Conservation (phyloP, 2,329 filamentous ascomycete species). For the Blumeriella jaapii region DNA sequence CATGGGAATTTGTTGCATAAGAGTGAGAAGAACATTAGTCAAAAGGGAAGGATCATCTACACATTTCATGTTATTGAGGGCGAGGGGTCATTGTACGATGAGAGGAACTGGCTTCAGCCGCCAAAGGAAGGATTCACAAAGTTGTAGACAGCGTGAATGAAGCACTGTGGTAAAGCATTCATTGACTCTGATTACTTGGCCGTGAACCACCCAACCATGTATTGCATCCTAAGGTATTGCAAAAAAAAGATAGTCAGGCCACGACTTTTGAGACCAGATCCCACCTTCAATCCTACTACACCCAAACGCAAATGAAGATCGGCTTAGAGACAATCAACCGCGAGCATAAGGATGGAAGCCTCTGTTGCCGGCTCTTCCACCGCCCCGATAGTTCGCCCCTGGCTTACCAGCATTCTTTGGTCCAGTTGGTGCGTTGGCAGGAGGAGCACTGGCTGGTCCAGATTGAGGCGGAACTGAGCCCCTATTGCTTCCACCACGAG, state of each 20-base stretch:
- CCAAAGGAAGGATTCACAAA: slow-evolving; percentile 61
- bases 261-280: slow-evolving; percentile 1
- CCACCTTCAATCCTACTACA: background rate
- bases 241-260: background rate
- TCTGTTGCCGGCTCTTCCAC: slow-evolving; percentile 63
- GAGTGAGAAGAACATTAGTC: slow-evolving; percentile 83
- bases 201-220: background rate
- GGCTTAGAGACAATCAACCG: slow-evolving; percentile 10
- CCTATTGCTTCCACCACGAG: slow-evolving; percentile 22
- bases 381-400: slow-evolving; percentile 86
- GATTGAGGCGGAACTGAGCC: slow-evolving; percentile 26
- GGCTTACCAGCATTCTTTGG: slow-evolving; percentile 91
- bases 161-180: background rate
- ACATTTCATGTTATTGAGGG: slow-evolving; percentile 96
- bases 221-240: background rate
- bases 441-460: slow-evolving; percentile 41
- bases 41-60: slow-evolving; percentile 85
- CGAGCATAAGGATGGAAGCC: slow-evolving; percentile 70
- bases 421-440: slow-evolving; percentile 81
- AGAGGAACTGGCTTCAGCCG: slow-evolving; percentile 87
- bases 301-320: background rate
- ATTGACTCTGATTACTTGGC: background rate
- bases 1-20: slow-evolving; percentile 94
- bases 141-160: slow-evolving; percentile 13
- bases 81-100: slow-evolving; percentile 62